A percentile compares a stretch with the other conserved stretches of the same genome.
Conservation (phyloP, 306 rosid genomes). For the Corylus americana region DNA sequence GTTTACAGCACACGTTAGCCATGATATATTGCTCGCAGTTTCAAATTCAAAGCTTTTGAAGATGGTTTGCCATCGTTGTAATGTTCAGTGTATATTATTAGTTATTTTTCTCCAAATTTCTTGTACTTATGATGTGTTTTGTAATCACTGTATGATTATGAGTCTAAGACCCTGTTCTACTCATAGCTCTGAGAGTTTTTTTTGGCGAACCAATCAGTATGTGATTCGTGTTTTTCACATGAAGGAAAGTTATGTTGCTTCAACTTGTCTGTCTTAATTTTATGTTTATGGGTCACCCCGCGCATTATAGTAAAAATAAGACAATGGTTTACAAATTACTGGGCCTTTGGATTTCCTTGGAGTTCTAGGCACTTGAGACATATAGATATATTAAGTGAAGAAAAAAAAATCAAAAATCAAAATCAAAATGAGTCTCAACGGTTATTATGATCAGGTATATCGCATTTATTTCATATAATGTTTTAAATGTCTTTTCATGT, state of each 20-base stretch:
- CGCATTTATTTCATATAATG: no score
- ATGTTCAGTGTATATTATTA: constrained; percentile 7
- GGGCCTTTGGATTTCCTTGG: neutral
- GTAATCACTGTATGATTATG: constrained; percentile 8
- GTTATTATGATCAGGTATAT: neutral
- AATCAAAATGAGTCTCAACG: neutral
- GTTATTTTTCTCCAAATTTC: neutral
- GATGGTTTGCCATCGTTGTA: constrained; percentile 12
- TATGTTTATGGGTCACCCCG: neutral
- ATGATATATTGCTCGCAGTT: neutral
- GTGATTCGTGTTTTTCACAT: neutral
- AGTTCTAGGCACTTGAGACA: neutral
- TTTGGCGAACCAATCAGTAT: neutral
- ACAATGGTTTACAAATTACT: neutral
- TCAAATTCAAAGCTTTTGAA: constrained; percentile 21
- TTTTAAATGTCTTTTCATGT: no score
- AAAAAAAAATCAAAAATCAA: neutral
- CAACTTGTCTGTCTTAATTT: neutral
- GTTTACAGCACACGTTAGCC: neutral
- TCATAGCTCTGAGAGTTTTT: neutral
- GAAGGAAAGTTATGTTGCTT: neutral
- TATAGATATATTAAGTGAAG: neutral
- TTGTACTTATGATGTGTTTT: neutral
- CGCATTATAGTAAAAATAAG: neutral
- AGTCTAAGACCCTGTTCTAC: neutral